A percentile compares a stretch with the other conserved stretches of the same genome.
These are phyloP conservation scores for Combretum micranthum DNA, from an alignment of 345 rosid species.

Conservation along the genomic window DNA sequence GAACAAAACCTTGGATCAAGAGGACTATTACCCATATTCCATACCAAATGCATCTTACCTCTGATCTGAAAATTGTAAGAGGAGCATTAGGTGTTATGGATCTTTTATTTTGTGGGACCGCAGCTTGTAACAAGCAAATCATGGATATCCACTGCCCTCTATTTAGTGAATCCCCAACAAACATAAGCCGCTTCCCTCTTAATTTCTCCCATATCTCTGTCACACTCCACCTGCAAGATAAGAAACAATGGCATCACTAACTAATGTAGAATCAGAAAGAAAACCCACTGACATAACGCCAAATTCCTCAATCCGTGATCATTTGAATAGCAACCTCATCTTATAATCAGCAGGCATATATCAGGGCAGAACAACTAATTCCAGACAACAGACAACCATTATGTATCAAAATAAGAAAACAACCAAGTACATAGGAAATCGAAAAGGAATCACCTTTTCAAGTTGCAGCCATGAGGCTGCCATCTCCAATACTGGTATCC, in stretches of 20 bases:
- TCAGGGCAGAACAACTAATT: neutral
- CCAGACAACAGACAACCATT: neutral
- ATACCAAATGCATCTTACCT: constrained; percentile 34
- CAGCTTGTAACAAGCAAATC: constrained; percentile 87
- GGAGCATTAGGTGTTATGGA: constrained; percentile 86
- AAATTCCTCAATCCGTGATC: neutral
- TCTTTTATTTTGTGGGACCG: constrained; percentile 58
- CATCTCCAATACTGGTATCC: constrained; percentile 84
- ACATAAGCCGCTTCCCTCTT: constrained; percentile 92
- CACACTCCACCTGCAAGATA: constrained; percentile 65
- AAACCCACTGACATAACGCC: neutral
- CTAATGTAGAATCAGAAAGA: neutral
- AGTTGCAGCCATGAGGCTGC: constrained; percentile 86
- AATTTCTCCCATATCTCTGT: constrained; percentile 91
- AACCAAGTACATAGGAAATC: neutral
- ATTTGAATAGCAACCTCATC: no score
- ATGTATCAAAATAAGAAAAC: neutral
- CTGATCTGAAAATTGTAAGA: constrained; percentile 86
- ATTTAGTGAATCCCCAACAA: constrained; percentile 91
- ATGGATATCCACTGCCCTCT: constrained; percentile 99
- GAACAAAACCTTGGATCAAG: neutral
- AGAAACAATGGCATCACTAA: neutral
- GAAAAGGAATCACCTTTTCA: constrained; percentile 43
- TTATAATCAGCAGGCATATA: no score
- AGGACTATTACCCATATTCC: no score